Conservation (phyloP, 2,329 filamentous ascomycete species). For the Exophiala calicioides region DNA sequence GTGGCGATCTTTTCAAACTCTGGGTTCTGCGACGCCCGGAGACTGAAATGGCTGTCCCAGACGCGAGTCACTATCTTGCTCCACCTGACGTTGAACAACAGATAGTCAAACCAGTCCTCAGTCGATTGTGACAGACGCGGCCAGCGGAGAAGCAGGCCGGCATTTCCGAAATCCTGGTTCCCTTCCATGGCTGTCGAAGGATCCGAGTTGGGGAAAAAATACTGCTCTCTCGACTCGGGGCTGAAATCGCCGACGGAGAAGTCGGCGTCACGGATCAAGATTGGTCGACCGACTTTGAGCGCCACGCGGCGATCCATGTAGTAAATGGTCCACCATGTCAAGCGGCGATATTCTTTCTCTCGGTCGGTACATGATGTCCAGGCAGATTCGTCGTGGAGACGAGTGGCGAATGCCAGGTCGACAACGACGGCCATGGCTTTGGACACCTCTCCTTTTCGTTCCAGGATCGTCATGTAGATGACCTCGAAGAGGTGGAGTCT, state of each 20-base stretch:
- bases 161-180: not conserved
- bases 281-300: not conserved
- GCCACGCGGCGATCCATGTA: slow-evolving; percentile 9
- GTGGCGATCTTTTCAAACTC: not conserved
- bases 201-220: too few relatives aligned
- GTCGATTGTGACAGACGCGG: slow-evolving; percentile 1
- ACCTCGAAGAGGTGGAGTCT: slow-evolving; percentile 7
- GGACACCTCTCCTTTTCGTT: not conserved
- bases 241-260: not conserved
- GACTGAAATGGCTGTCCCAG: slow-evolving; percentile 5
- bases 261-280: slow-evolving; percentile 4
- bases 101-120: slow-evolving; percentile 2
- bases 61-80: slow-evolving; percentile 1
- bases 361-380: slow-evolving; percentile 4
- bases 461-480: slow-evolving; percentile 8
- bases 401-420: slow-evolving; percentile 3
- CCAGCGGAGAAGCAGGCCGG: not conserved
- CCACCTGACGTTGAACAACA: slow-evolving; percentile 3
- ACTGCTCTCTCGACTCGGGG: not conserved
- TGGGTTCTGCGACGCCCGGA: not conserved
- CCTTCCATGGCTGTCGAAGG: too few relatives aligned
- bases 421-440: slow-evolving; percentile 5
- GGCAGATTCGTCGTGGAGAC: slow-evolving; percentile 3
- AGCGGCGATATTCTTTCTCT: slow-evolving; percentile 9
- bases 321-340: slow-evolving; percentile 12